A percentile compares a stretch with the other conserved stretches of the same genome.
phyloP scores from a whole-genome alignment of 2,329 filamentous ascomycete genomes.

The Bisporella sp. region DNA sequence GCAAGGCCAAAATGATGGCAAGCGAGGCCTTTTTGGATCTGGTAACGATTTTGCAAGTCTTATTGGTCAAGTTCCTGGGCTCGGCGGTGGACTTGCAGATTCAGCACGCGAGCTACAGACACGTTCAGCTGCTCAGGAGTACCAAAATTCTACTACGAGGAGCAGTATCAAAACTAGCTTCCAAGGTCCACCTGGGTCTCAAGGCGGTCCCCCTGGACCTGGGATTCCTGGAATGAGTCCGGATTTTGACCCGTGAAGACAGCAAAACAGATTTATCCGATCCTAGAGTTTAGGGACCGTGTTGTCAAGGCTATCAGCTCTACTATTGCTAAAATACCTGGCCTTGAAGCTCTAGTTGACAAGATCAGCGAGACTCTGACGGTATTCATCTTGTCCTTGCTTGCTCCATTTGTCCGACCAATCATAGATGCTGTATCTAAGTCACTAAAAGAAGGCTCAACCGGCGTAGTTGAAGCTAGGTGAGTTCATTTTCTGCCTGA shows the following conservation, averaged over 20 bases:
- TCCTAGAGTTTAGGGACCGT: conserved; percentile 87
- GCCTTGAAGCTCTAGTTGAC: conserved; percentile 78
- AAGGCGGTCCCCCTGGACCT: conserved; percentile 37
- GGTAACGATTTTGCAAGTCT: conserved; percentile 61
- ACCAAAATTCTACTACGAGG: conserved; percentile 40
- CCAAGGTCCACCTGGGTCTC: conserved; percentile 21
- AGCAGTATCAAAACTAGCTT: conserved; percentile 23
- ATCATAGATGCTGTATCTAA: conserved; percentile 85
- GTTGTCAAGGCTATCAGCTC: conserved; percentile 81
- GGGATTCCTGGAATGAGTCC: conserved; percentile 68
- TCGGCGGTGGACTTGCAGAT: conserved; percentile 57
- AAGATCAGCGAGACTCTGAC: conserved; percentile 91
- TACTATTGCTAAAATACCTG: conserved; percentile 84
- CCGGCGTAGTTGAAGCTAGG: conserved; percentile 57
- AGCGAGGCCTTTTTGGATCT: conserved; percentile 28
- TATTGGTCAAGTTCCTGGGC: conserved; percentile 66
- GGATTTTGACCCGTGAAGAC: conserved; percentile 71
- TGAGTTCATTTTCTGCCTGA: not conserved
- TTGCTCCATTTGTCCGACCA: conserved; percentile 87
- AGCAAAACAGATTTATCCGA: conserved; percentile 82
- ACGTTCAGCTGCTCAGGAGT: conserved; percentile 56
- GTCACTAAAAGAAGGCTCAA: conserved; percentile 78
- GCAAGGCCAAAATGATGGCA: conserved; percentile 30
- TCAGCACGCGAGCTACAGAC: conserved; percentile 59
- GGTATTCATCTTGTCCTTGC: conserved; percentile 80